A percentile compares a stretch with the other conserved stretches of the same genome.
Conservation (phyloP, 352 stramenopile species). For the Pythium dissotocum region DNA sequence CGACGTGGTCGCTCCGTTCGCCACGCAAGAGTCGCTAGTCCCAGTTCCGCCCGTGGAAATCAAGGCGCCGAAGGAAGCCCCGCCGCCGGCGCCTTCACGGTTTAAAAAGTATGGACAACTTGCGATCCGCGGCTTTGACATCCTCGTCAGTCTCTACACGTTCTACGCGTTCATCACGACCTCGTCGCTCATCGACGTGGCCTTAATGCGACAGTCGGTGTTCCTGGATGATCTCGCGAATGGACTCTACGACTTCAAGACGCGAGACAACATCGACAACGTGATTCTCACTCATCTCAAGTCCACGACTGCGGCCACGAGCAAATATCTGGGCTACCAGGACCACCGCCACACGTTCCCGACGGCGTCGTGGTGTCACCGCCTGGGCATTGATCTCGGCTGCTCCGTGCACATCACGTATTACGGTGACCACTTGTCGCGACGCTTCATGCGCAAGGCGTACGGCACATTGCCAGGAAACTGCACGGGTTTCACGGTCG, state of each 20-base stretch:
- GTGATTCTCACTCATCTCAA: conserved; percentile 22
- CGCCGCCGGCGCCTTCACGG: background rate
- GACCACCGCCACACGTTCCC: conserved; percentile 17
- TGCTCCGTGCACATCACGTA: conserved; percentile 16
- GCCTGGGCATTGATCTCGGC: conserved; percentile 24
- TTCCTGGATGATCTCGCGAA: conserved; percentile 1
- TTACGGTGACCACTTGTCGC: conserved; percentile 15
- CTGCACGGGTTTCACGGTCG: conserved; percentile 24
- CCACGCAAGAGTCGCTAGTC: background rate
- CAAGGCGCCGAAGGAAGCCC: background rate
- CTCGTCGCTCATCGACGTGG: background rate
- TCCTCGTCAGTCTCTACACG: background rate
- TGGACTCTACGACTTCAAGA: conserved; percentile 9
- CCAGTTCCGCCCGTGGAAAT: too few species aligned
- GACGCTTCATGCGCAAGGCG: conserved; percentile 22
- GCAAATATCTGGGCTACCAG: conserved; percentile 22
- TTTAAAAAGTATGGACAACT: background rate
- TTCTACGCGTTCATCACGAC: background rate
- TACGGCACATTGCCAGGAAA: conserved; percentile 18
- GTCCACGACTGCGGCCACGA: conserved; percentile 1
- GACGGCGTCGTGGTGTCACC: conserved; percentile 21
- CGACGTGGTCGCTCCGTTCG: background rate
- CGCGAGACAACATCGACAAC: conserved; percentile 1
- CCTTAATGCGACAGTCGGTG: background rate
- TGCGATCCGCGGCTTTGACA: background rate